phyloP scores from a whole-genome alignment of 495 filamentous ascomycete species.

The Tuber borchii region DNA sequence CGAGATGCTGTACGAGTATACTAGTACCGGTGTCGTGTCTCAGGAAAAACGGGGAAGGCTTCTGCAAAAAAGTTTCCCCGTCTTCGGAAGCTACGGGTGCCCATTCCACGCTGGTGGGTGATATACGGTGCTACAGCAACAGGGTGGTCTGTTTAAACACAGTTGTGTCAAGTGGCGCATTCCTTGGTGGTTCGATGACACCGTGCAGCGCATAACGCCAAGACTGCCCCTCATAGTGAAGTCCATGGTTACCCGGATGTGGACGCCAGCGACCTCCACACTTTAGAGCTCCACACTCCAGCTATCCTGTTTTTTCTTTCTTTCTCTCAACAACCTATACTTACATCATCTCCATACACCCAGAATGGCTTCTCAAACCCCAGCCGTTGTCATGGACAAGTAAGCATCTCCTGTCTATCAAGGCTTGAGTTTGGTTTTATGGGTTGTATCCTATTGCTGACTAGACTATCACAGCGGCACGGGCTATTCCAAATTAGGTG shows the following conservation, averaged over 20 bases:
- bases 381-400: conserved; percentile 99
- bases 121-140: too few species aligned
- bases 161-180: not conserved
- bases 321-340: not conserved
- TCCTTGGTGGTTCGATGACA: not conserved
- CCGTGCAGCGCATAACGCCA: not conserved
- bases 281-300: not conserved
- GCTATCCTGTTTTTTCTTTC: not conserved
- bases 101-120: not conserved
- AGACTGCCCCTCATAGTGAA: not conserved
- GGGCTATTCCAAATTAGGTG: conserved; percentile 96
- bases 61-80: not conserved
- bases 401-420: conserved; percentile 50
- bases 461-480: conserved; percentile 64
- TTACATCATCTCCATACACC: not conserved
- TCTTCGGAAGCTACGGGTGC: not conserved
- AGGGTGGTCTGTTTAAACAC: not conserved
- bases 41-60: not conserved
- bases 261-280: not conserved
- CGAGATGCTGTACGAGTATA: not conserved
- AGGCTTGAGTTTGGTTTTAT: conserved; percentile 15
- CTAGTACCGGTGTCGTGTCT: not conserved
- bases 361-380: conserved; percentile 89
- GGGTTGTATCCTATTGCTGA: conserved; percentile 4
- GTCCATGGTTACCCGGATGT: not conserved